A percentile compares a stretch with the other conserved stretches of the same genome.
Evolutionary conservation across 345 rosid species (phyloP).

Genomic region (Punica granatum): DNA sequence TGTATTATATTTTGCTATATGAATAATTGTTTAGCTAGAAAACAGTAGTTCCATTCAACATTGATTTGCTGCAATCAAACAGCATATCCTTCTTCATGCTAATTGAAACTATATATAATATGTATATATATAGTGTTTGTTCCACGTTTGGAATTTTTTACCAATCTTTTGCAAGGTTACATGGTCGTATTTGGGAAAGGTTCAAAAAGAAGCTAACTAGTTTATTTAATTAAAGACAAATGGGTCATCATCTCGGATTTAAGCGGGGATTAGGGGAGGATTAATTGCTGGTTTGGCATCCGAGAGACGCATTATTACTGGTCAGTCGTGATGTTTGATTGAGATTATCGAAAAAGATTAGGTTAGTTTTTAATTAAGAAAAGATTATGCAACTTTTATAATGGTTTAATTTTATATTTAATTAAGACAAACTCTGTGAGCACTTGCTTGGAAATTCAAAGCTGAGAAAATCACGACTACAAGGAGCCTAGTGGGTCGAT

Average conservation of each 20-base stretch:
- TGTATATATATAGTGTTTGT: too few relatives aligned
- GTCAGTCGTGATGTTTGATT: background rate
- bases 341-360: conserved; percentile 9
- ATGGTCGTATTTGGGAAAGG: background rate
- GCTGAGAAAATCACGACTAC: background rate
- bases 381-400: background rate
- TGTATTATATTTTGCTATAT: too few relatives aligned
- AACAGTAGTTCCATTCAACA: too few relatives aligned
- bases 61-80: too few relatives aligned
- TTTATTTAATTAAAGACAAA: background rate
- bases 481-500: background rate
- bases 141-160: too few relatives aligned
- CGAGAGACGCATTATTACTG: background rate
- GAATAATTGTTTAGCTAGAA: too few relatives aligned
- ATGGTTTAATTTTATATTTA: background rate
- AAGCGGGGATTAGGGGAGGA: background rate
- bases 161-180: too few relatives aligned
- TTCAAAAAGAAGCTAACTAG: background rate
- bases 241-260: background rate
- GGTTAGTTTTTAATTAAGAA: background rate
- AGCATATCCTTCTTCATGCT: too few relatives aligned
- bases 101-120: too few relatives aligned
- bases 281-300: background rate
- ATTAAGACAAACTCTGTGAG: background rate
- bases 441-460: background rate